Evolutionary conservation across 306 rosid species (phyloP), one percentile per base, ranked within the genome.

Genomic region (Phaseolus lunatus): DNA sequence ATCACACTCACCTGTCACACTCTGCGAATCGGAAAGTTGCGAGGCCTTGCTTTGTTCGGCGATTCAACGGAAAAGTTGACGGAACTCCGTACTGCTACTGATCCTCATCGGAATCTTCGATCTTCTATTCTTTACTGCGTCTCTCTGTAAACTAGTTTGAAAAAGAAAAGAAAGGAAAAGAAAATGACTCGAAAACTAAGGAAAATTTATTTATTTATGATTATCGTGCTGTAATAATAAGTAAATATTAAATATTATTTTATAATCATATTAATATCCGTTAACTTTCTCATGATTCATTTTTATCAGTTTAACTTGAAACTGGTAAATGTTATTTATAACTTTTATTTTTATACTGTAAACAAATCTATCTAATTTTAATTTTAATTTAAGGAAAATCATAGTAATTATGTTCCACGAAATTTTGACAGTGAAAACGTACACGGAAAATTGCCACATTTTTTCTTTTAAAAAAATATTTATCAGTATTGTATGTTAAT

Each of bases 1-100:
- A 53, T 12, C 77, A 13, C 11, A 72, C 77, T 56, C 77, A 72
- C 77, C 54, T n/a, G 66, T 73, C 43, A 44, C 70, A 26, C 70
- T 18, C 18, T 10, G 29, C 45, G 29, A 73, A 41, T 57, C 6
- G 44, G 44, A 26, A 56, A 26, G 16, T 33, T 53, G 15, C 35
- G 57, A 9, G 0, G 56, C 41, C 10, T 14, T 50, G 14, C 69
- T 18, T 9, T 27, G 11, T 57, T 73, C 7, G 9, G 12, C 12
- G 57, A 58, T 41, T 73, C 65, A 43, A n/a, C 44, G 44, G 8
- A 13, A 12, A 23, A 24, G 43, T 73, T 58, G 69, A 57, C 44
- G 27, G 19, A 73, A 57, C 33, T 37, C 16, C 23, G n/a, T 0
- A 5, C 18, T 72, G 54, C 18, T 2, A 24, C 12, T 72, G 67